Evolutionary conservation across 1,284 basidiomycete species (phyloP).

Genomic region (Caloboletus firmus): DNA sequence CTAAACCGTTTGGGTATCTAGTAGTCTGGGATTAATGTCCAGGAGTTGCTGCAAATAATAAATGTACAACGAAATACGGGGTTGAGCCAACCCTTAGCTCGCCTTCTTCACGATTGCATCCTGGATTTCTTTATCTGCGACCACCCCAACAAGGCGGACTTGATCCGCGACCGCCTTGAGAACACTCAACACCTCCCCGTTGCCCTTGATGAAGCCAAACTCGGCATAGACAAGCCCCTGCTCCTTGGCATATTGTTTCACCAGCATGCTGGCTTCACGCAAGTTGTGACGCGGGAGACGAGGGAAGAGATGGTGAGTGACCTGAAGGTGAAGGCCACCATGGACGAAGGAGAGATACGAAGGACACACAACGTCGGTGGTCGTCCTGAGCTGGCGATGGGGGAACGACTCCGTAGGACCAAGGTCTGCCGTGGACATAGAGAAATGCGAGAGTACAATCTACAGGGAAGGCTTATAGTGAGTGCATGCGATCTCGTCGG

Average conservation of each 20-base stretch:
- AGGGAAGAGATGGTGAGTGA: constrained; percentile 97
- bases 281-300: constrained; percentile 94
- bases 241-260: constrained; percentile 84
- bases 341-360: constrained; percentile 86
- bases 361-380: constrained; percentile 91
- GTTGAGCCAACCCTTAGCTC: constrained; percentile 5
- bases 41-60: not conserved
- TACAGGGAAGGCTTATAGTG: constrained; percentile 36
- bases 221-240: constrained; percentile 86
- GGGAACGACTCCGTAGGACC: constrained; percentile 91
- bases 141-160: constrained; percentile 70
- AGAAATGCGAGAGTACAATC: constrained; percentile 98
- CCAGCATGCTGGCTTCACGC: constrained; percentile 74
- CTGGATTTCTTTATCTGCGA: constrained; percentile 64
- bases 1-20: constrained; percentile 21
- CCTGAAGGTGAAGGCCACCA: constrained; percentile 92
- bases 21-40: not conserved
- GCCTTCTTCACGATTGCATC: constrained; percentile 54
- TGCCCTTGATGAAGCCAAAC: constrained; percentile 86
- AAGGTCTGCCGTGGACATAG: constrained; percentile 90
- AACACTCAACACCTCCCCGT: constrained; percentile 74
- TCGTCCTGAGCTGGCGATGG: constrained; percentile 92
- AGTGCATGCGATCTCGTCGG: not conserved
- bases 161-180: constrained; percentile 82
- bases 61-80: not conserved